Evolutionary conservation across 2,329 filamentous ascomycete species (phyloP), one percentile per base, ranked within the genome.

Genomic region (Nemania bipapillata): DNA sequence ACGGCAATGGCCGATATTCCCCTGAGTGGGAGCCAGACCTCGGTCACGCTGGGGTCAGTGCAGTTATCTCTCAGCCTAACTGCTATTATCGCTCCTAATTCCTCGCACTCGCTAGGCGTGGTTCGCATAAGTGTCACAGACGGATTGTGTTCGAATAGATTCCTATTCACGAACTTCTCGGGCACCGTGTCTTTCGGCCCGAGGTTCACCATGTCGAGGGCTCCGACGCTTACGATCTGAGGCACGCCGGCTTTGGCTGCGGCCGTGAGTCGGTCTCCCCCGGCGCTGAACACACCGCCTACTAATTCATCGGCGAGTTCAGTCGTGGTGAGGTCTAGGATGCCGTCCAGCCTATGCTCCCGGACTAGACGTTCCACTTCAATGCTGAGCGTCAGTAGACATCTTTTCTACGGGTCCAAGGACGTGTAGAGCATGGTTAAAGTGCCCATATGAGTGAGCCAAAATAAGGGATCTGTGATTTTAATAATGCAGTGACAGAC

Each of bases 321-420:
- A 0, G 89, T 91, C 0, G 90, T 92, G 0, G 91, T 92, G n/a
- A 92, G 78, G 74, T 93, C 91, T 3, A 92, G 79, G 0, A 92
- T 84, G 0, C 87, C 90, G 73, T 91, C 88, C 1, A 93, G 80
- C n/a, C 81, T 79, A 0, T 82, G 83, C 72, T 90, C 86, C 0
- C 76, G 74, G 0, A 91, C 79, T 2, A 92, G 80, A 0, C 88
- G 81, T 75, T 92, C 91, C 90, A 92, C 69, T 71, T 24, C 2
- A 52, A 53, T 22, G 12, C n/a, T 17, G 17, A 37, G 4, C 49
- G 28, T 65, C 22, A 66, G 66, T 22, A 59, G 2, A 15, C 12
- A 12, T 30, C 12, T 35, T 37, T 2, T 3, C 3, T n/a, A 24
- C 17, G 30, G 49, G 17, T 37, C 8, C 17, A 26, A 26, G 17